These are phyloP conservation scores for Lachancea thermotolerans DNA, from an alignment of 805 yeast species.

Conservation along the genomic window DNA sequence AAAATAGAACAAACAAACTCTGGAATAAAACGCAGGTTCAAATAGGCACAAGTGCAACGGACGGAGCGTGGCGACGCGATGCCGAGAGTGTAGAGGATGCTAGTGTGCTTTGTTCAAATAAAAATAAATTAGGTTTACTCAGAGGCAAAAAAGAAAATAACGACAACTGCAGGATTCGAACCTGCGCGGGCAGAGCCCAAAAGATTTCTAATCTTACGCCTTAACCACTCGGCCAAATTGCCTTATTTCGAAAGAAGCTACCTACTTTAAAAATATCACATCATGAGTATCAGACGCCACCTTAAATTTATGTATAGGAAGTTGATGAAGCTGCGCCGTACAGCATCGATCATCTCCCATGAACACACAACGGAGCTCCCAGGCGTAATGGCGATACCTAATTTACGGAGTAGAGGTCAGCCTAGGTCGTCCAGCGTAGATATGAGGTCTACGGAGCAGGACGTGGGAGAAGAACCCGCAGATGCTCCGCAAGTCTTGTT, in stretches of 20 bases:
- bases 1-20: background rate
- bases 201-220: conserved; percentile 59
- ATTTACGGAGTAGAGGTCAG: background rate
- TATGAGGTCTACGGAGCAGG: background rate
- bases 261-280: too few species aligned
- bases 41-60: too few species aligned
- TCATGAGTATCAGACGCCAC: too few species aligned
- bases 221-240: conserved; percentile 55
- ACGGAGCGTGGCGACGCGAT: too few species aligned
- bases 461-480: background rate
- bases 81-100: too few species aligned
- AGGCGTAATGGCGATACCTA: conserved; percentile 1
- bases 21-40: background rate
- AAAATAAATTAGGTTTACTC: too few species aligned
- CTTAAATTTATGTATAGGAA: too few species aligned
- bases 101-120: too few species aligned
- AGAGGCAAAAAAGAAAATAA: conserved; percentile 28
- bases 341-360: background rate
- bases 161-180: conserved; percentile 74
- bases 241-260: conserved; percentile 2
- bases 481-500: conserved; percentile 10
- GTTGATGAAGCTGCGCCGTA: too few species aligned
- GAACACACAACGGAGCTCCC: too few species aligned
- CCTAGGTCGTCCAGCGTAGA: background rate
- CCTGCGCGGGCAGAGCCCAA: conserved; percentile 57